Evolutionary conservation across 495 filamentous ascomycete species (phyloP).

Genomic region (Aspergillus heteromorphus): DNA sequence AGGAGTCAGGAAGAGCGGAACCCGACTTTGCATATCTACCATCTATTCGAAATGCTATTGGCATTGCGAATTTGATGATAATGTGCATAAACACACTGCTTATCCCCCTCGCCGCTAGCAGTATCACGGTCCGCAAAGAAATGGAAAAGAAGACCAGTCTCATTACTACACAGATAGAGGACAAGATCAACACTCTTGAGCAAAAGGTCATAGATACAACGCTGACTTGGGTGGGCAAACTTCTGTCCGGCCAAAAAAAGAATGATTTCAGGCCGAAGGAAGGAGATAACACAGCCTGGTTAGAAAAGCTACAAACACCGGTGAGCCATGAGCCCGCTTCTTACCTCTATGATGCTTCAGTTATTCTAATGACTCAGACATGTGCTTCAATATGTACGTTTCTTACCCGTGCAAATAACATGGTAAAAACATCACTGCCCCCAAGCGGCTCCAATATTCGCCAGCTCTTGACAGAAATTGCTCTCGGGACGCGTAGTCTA

Average conservation of each 20-base stretch:
- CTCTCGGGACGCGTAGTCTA: conserved; percentile 65
- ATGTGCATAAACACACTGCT: conserved; percentile 85
- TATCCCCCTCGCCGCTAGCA: conserved; percentile 80
- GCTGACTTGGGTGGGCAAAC: conserved; percentile 68
- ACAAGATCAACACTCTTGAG: conserved; percentile 81
- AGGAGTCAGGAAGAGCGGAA: conserved; percentile 73
- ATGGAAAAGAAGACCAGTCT: conserved; percentile 81
- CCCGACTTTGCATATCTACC: conserved; percentile 84
- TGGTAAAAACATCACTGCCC: conserved; percentile 63
- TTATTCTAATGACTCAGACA: conserved; percentile 39
- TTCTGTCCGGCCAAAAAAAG: conserved; percentile 79
- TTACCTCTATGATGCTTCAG: background rate
- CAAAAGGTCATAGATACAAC: conserved; percentile 81
- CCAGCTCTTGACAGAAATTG: conserved; percentile 78
- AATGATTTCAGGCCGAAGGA: conserved; percentile 90
- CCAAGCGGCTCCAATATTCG: conserved; percentile 67
- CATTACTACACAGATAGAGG: conserved; percentile 72
- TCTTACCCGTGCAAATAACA: conserved; percentile 57
- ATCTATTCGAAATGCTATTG: conserved; percentile 72
- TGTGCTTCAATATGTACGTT: conserved; percentile 76
- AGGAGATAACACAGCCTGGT: conserved; percentile 62
- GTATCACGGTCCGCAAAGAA: conserved; percentile 79
- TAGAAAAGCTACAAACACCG: conserved; percentile 79
- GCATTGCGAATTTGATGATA: conserved; percentile 86
- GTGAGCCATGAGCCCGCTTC: conserved; percentile 25